A percentile compares a stretch with the other conserved stretches of the same genome.
These are phyloP conservation scores for Chlamydomonas sp. DNA, from an alignment of 139 green algal genomes.

Conservation along the genomic window DNA sequence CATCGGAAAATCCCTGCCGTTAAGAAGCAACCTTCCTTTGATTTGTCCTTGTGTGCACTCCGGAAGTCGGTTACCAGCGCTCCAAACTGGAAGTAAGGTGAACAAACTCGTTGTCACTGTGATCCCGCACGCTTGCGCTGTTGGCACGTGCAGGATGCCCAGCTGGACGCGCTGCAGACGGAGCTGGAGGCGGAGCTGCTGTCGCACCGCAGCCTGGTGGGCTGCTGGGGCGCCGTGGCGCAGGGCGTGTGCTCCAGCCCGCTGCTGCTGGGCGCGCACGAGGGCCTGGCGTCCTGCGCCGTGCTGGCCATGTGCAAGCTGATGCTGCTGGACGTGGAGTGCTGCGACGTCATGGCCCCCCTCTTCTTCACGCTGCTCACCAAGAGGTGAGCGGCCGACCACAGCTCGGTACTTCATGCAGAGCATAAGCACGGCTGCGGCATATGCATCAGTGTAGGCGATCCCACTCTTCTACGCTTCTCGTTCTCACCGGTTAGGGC, in stretches of 20 bases:
- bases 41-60: background rate
- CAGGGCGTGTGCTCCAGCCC: slow-evolving; percentile 58
- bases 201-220: slow-evolving; percentile 62
- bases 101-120: background rate
- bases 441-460: background rate
- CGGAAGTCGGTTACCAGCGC: background rate
- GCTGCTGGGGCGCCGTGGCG: slow-evolving; percentile 66
- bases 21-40: background rate
- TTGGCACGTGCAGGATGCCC: slow-evolving; percentile 54
- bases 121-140: background rate
- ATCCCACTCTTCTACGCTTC: no score
- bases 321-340: slow-evolving; percentile 86
- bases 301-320: slow-evolving; percentile 90
- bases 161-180: slow-evolving; percentile 80
- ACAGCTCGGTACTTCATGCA: background rate
- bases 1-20: background rate
- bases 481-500: no score
- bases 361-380: slow-evolving; percentile 83
- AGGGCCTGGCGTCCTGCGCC: slow-evolving; percentile 69
- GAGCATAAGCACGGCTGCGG: background rate
- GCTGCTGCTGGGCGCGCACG: slow-evolving; percentile 49
- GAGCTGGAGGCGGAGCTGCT: slow-evolving; percentile 71
- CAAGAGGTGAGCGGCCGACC: slow-evolving; percentile 35
- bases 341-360: slow-evolving; percentile 84
- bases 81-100: background rate